Evolutionary conservation across 1,284 basidiomycete genomes (phyloP), one percentile per base, ranked within the genome.

Genomic region (Porogramme epimiltina): DNA sequence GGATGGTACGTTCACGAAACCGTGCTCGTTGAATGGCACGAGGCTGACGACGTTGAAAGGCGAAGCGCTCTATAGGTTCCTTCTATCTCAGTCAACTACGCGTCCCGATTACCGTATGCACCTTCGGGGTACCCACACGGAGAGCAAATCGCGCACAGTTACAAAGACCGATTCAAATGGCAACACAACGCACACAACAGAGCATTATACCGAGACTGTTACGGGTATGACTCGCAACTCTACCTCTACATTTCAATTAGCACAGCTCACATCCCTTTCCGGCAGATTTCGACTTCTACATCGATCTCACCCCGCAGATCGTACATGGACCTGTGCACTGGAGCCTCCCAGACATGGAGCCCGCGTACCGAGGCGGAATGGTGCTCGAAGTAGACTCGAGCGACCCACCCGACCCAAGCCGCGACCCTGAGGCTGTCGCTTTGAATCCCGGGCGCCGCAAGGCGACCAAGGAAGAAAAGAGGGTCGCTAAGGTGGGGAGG

Each of bases 21-120:
- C 25, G 6, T 8, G 34, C 23, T 3, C 34, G 8, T 37, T 4
- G 13, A 34, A 33, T 11, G 18, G 23, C 6, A 13, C 5, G 3
- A 19, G 55, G 74, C 73, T 18, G 75, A 79, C 23, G 13, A 0
- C 4, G 2, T 5, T 11, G 4, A 20, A 53, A 87, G 84, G 85
- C 44, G 87, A 89, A 66, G 87, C 87, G 0, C 73, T 89, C 8
- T 88, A 87, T 64, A 81, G 86, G 41, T 90, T 90, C 67, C 70
- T 90, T 5, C 74, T 89, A 15, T 75, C 77, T 2, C 81, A 86
- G 43, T 74, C 83, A 2, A 65, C 67, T 24, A 68, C 61, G 3
- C 71, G 69, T 2, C 88, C 87, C 4, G 70, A 62, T 15, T 74
- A 81, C 54, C 66, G 72, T 34, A 62, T 89, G 5, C 78, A 76